phyloP scores from a whole-genome alignment of 495 filamentous ascomycete genomes.

The Echria macrotheca region DNA sequence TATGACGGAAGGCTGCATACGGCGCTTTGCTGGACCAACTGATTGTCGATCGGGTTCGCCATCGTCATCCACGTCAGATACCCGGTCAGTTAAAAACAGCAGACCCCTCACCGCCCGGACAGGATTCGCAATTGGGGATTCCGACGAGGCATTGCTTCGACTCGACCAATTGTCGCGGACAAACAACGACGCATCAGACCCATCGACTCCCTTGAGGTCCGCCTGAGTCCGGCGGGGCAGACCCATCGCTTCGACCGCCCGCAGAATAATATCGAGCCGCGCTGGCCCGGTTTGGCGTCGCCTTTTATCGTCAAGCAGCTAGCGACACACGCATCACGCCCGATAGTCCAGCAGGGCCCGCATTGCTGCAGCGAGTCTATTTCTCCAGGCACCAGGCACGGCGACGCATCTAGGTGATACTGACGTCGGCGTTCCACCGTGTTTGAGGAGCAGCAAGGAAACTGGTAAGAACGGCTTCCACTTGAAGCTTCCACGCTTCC shows the following conservation, averaged over 20 bases:
- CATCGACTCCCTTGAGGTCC: too few relatives aligned
- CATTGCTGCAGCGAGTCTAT: not conserved
- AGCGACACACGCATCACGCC: slow-evolving; percentile 10
- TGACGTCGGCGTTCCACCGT: slow-evolving; percentile 4
- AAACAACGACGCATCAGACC: slow-evolving; percentile 7
- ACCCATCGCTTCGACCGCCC: slow-evolving; percentile 13
- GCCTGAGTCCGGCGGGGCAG: slow-evolving; percentile 5
- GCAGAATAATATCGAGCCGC: slow-evolving; percentile 18
- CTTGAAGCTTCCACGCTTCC: not conserved
- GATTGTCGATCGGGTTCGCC: slow-evolving; percentile 4
- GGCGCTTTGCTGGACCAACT: slow-evolving; percentile 12
- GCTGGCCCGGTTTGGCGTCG: slow-evolving; percentile 6
- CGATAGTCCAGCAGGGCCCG: not conserved
- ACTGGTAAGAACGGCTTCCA: not conserved
- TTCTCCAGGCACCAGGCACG: not conserved
- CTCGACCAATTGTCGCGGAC: slow-evolving; percentile 2
- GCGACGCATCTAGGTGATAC: not conserved
- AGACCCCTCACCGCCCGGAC: not conserved
- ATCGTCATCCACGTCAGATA: not conserved
- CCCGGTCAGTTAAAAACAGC: slow-evolving; percentile 1
- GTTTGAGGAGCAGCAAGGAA: slow-evolving; percentile 4
- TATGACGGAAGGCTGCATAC: slow-evolving; percentile 12
- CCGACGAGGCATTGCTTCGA: slow-evolving; percentile 2
- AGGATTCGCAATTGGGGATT: not conserved
- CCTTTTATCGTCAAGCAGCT: not conserved